These are phyloP conservation scores for Umbelopsis isabellina DNA, from an alignment of 192 early-diverging fungal genomes.

Conservation along the genomic window DNA sequence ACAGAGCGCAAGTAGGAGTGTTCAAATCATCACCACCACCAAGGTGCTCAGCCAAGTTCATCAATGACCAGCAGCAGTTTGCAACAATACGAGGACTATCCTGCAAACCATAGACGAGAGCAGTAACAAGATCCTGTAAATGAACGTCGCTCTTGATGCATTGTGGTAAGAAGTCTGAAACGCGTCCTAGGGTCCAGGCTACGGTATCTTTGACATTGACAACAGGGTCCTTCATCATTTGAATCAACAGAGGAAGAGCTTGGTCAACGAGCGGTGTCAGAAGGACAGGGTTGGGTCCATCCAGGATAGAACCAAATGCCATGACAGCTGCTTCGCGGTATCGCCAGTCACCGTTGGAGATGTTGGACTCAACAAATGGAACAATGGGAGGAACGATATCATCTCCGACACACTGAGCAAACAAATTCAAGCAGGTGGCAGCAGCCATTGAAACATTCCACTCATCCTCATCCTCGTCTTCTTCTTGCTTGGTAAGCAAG, in stretches of 20 bases:
- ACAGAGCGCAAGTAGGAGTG: conserved; percentile 70
- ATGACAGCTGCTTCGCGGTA: conserved; percentile 96
- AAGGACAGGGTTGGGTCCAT: conserved; percentile 76
- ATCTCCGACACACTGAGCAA: conserved; percentile 84
- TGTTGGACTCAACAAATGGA: conserved; percentile 88
- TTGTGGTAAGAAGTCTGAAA: conserved; percentile 79
- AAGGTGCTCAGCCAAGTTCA: conserved; percentile 89
- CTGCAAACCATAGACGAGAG: conserved; percentile 79
- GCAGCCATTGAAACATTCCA: conserved; percentile 99
- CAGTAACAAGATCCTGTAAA: conserved; percentile 70
- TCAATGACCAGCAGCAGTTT: conserved; percentile 96
- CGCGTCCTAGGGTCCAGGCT: conserved; percentile 98
- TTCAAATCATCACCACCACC: conserved; percentile 59
- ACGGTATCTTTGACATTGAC: conserved; percentile 96
- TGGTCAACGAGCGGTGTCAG: conserved; percentile 75
- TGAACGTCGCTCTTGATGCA: conserved; percentile 77
- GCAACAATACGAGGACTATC: conserved; percentile 90
- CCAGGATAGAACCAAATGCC: conserved; percentile 98
- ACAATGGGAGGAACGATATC: conserved; percentile 83
- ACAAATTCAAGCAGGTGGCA: conserved; percentile 88
- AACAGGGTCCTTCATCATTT: conserved; percentile 85
- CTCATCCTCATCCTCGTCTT: conserved; percentile 98
- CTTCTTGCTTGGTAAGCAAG: conserved; percentile 94
- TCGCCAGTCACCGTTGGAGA: conserved; percentile 87
- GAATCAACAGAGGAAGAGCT: conserved; percentile 86